These are phyloP conservation scores for Phytophthora tubulina DNA, from an alignment of 352 stramenopile genomes.

Conservation along the genomic window DNA sequence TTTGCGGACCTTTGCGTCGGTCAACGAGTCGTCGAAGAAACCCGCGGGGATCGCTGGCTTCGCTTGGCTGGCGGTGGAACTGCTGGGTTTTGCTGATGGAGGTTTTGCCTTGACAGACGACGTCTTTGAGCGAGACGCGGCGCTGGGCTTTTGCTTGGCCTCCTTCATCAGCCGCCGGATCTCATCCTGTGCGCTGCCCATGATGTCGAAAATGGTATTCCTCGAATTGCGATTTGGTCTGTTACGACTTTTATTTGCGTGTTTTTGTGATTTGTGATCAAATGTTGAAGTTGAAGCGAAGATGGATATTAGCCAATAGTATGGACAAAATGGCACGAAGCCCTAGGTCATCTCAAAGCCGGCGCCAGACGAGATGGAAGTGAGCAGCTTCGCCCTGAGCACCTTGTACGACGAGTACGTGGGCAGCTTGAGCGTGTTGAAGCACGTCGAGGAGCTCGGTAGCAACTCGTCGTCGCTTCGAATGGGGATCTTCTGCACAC, in stretches of 20 bases:
- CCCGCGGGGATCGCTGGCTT: conserved; percentile 42
- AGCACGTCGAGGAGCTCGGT: conserved; percentile 96
- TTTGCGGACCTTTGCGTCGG: conserved; percentile 58
- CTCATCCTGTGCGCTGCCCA: conserved; percentile 41
- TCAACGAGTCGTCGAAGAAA: conserved; percentile 66
- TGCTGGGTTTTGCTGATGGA: conserved; percentile 18
- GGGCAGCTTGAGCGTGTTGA: conserved; percentile 98
- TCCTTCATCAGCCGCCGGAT: conserved; percentile 54
- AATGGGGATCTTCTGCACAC: conserved; percentile 84
- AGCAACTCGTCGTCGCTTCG: conserved; percentile 87
- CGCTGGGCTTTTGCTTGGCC: conserved; percentile 42
- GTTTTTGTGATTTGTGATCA: neutral
- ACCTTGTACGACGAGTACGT: conserved; percentile 96
- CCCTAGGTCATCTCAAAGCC: conserved; percentile 97
- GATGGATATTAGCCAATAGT: too few relatives aligned
- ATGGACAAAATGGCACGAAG: neutral
- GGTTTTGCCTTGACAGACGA: neutral
- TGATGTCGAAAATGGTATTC: neutral
- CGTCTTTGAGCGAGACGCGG: neutral
- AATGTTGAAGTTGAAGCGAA: neutral
- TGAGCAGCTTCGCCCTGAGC: conserved; percentile 94
- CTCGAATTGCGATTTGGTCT: too few relatives aligned
- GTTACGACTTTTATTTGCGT: too few relatives aligned
- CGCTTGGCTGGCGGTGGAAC: neutral
- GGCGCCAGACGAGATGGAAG: conserved; percentile 93